Conservation (phyloP, 805 yeast genomes). For the Spathaspora passalidarum region DNA sequence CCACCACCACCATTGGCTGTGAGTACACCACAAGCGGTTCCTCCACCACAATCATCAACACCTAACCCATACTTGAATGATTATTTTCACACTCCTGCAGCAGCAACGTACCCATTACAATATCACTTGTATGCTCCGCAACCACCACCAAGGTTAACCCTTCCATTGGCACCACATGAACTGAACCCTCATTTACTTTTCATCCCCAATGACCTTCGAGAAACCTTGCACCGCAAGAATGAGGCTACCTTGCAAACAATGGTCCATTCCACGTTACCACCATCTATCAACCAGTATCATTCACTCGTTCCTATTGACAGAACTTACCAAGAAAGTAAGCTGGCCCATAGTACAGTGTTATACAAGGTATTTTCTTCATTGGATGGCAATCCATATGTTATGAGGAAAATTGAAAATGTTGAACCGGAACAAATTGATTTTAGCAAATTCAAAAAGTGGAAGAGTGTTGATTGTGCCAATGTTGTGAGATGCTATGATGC, state of each 20-base stretch:
- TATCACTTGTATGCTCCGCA: slow-evolving; percentile 89
- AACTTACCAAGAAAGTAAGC: slow-evolving; percentile 39
- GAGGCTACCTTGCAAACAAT: slow-evolving; percentile 77
- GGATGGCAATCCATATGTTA: slow-evolving; percentile 75
- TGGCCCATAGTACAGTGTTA: slow-evolving; percentile 49
- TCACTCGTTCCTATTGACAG: slow-evolving; percentile 79
- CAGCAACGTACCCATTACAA: slow-evolving; percentile 52
- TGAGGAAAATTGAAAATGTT: slow-evolving; percentile 63
- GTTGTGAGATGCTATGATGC: slow-evolving; percentile 73
- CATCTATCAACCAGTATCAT: slow-evolving; percentile 65
- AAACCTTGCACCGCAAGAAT: slow-evolving; percentile 65
- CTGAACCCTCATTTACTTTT: slow-evolving; percentile 67
- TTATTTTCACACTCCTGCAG: slow-evolving; percentile 12
- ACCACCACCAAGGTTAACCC: slow-evolving; percentile 70
- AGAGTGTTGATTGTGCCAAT: slow-evolving; percentile 44
- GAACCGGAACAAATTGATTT: slow-evolving; percentile 53
- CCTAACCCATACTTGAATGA: slow-evolving; percentile 19
- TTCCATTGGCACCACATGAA: slow-evolving; percentile 67
- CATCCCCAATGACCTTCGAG: slow-evolving; percentile 69
- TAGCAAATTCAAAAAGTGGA: slow-evolving; percentile 64
- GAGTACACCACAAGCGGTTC: not conserved
- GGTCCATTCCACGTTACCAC: slow-evolving; percentile 48
- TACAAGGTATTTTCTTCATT: slow-evolving; percentile 78
- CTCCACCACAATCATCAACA: slow-evolving; percentile 5
- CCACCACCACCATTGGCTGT: not conserved